Evolutionary conservation across 1,284 basidiomycete species (phyloP), one percentile per base, ranked within the genome.

Genomic region (Sporisorium graminicola): DNA sequence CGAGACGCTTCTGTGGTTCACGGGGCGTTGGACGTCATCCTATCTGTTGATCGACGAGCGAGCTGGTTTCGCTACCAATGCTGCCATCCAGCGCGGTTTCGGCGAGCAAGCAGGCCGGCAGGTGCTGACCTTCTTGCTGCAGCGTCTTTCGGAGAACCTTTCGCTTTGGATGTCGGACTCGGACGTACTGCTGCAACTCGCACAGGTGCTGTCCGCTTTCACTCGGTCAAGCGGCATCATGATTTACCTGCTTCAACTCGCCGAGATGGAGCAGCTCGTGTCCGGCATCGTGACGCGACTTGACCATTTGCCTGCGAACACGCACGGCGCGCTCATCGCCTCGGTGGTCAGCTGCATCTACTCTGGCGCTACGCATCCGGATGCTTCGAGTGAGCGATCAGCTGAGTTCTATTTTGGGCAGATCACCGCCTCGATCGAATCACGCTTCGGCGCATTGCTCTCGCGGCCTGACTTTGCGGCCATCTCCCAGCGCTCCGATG

Each of bases 301-400:
- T 12, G 80, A 78, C 26, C 57, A 59, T 27, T 65, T 84, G 3
- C 82, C 82, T 0, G 81, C 71, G 47, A 71, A 71, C 59, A 80
- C 79, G 14, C 80, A 83, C 52, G 79, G 76, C 16, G 61, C 71
- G 7, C 61, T 84, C 12, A 60, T 83, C 20, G 67, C 77, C 13
- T 79, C 79, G 2, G 54, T 80, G 8, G 78, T 84, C 12, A 73
- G 75, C 55, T 83, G 81, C 64, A 75, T 83, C 59, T 77, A 81
- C 58, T 70, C 70, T 31, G 76, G 73, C 61, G 71, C 61, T 37
- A 74, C 58, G 22, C 65, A 66, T 54, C 52, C 49, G 14, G 53
- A 52, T n/a, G 69, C 51, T 16, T 52, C 49, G 35, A 53, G 63
- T 14, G 65, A 58, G 29, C 62, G 61, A 55, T 76, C 72, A 9